Conservation (phyloP, 176 grass and related monocot genomes). For the Themeda triandra region DNA sequence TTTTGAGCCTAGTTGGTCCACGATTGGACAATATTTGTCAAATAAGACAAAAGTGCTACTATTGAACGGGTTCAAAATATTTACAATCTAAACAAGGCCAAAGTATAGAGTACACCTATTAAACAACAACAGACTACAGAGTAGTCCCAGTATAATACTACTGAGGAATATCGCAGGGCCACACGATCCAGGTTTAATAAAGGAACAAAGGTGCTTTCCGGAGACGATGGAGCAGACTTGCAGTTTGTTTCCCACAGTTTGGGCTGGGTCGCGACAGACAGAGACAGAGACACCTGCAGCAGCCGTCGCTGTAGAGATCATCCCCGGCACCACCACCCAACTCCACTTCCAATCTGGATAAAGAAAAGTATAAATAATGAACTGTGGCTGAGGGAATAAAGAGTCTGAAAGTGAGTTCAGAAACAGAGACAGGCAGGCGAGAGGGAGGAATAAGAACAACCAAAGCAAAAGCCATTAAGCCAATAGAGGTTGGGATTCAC, state of each 20-base stretch:
- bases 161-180: neutral
- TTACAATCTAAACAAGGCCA: too few relatives aligned
- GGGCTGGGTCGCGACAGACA: neutral
- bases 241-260: neutral
- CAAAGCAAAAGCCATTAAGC: slow-evolving; percentile 29
- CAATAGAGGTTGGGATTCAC: neutral
- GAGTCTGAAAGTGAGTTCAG: neutral
- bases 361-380: neutral
- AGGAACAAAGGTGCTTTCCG: slow-evolving; percentile 3
- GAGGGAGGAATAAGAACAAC: neutral
- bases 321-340: neutral
- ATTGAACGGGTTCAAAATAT: too few relatives aligned
- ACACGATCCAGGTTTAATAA: neutral
- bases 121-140: neutral
- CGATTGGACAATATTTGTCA: too few relatives aligned
- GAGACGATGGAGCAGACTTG: slow-evolving; percentile 17
- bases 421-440: too few relatives aligned
- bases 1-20: too few relatives aligned
- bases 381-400: neutral
- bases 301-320: slow-evolving; percentile 18
- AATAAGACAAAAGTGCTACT: too few relatives aligned
- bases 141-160: too few relatives aligned
- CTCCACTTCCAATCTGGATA: neutral
- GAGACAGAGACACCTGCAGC: too few relatives aligned
- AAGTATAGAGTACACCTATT: too few relatives aligned